Conservation (phyloP, 31 red algal genomes). For the Asparagopsis taxiformis region DNA sequence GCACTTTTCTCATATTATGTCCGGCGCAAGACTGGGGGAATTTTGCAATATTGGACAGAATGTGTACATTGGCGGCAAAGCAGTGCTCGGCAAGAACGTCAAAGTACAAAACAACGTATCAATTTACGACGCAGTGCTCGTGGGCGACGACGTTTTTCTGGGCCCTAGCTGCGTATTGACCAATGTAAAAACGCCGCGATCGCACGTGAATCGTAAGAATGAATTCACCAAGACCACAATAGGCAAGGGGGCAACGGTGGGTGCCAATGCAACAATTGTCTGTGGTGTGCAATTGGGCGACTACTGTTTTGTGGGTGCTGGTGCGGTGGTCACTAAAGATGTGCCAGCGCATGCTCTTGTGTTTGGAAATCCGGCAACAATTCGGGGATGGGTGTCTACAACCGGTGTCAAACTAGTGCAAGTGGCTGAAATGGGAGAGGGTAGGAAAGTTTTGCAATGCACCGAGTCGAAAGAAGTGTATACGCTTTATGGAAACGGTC, state of each 20-base stretch:
- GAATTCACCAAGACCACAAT: constrained; percentile 36
- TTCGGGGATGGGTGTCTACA: constrained; percentile 34
- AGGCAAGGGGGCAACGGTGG: constrained; percentile 51
- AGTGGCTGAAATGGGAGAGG: constrained; percentile 3
- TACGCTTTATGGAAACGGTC: constrained; percentile 7
- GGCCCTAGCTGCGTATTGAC: constrained; percentile 83
- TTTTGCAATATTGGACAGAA: constrained; percentile 76
- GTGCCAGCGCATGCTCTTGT: constrained; percentile 69
- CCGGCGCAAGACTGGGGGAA: constrained; percentile 43
- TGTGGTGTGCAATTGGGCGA: constrained; percentile 64
- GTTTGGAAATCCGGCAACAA: constrained; percentile 62
- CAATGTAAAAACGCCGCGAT: constrained; percentile 68
- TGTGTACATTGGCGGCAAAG: constrained; percentile 59
- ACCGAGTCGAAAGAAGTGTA: constrained; percentile 19
- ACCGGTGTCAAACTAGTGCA: background rate
- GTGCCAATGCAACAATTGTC: constrained; percentile 79
- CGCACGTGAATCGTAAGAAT: constrained; percentile 34
- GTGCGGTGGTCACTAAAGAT: constrained; percentile 82
- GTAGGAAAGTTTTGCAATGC: constrained; percentile 4
- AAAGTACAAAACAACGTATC: constrained; percentile 87
- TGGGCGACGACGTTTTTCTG: constrained; percentile 78
- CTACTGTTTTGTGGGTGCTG: constrained; percentile 71
- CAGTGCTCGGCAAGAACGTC: constrained; percentile 55
- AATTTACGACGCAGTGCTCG: constrained; percentile 55
- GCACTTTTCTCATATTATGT: constrained; percentile 79